phyloP scores from a whole-genome alignment of 176 grass and related monocot species.

The Pontederia paniculata region DNA sequence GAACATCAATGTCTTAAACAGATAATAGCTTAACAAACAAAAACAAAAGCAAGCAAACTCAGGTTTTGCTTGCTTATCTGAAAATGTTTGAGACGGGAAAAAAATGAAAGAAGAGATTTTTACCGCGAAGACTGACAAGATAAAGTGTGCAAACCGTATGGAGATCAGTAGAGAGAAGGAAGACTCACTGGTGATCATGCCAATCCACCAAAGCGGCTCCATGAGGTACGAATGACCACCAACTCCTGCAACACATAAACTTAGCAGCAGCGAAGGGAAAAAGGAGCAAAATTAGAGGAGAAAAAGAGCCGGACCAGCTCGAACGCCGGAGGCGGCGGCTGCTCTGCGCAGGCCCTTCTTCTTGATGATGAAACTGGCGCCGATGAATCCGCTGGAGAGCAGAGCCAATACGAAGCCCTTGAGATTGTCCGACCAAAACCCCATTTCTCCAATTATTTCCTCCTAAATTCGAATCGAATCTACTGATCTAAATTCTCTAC shows the following conservation, averaged over 20 bases:
- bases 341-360: slow-evolving; percentile 87
- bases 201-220: slow-evolving; percentile 94
- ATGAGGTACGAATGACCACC: slow-evolving; percentile 85
- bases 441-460: slow-evolving; percentile 3
- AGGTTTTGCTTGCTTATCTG: not conserved
- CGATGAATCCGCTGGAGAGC: slow-evolving; percentile 85
- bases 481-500: no score
- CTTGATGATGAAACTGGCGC: slow-evolving; percentile 98
- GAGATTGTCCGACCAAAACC: slow-evolving; percentile 70
- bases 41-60: not conserved
- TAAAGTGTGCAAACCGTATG: no score
- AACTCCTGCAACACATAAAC: slow-evolving; percentile 33
- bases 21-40: not conserved
- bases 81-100: not conserved
- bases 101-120: no score
- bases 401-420: slow-evolving; percentile 77
- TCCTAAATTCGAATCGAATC: no score
- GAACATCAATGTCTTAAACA: no score
- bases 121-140: no score
- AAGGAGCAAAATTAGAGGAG: slow-evolving; percentile 2
- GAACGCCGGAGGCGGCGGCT: slow-evolving; percentile 64
- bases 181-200: slow-evolving; percentile 90
- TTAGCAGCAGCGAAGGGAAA: no score
- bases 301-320: slow-evolving; percentile 40
- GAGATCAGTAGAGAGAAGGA: no score